Evolutionary conservation across 768 basidiomycete species (phyloP).

Genomic region (Russula foetens): DNA sequence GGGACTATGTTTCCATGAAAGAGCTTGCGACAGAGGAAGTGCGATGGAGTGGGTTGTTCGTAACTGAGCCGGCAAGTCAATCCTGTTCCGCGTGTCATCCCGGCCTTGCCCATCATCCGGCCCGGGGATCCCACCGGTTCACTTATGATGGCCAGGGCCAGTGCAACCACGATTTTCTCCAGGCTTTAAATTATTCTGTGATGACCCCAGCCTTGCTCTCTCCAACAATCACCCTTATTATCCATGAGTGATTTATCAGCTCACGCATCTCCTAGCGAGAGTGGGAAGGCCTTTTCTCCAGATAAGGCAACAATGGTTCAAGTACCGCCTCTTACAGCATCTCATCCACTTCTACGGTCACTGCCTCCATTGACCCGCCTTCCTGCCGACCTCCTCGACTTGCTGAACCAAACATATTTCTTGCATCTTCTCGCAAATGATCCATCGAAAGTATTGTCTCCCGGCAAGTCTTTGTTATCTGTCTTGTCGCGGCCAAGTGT

Average conservation of each 20-base stretch:
- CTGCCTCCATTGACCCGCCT: slow-evolving; percentile 28
- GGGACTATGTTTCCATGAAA: neutral
- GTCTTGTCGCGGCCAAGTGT: slow-evolving; percentile 36
- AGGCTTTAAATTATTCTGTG: neutral
- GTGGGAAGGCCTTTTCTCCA: neutral
- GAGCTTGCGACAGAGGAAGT: neutral
- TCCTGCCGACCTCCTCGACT: slow-evolving; percentile 47
- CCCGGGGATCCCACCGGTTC: neutral
- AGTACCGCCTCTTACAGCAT: slow-evolving; percentile 1
- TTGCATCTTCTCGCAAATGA: slow-evolving; percentile 62
- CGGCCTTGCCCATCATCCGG: neutral
- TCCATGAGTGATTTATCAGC: neutral
- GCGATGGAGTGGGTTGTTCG: neutral
- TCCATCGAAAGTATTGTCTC: slow-evolving; percentile 51
- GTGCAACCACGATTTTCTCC: neutral
- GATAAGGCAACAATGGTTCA: neutral
- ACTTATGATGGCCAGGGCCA: too few species aligned
- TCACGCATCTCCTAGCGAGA: neutral
- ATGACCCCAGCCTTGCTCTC: too few species aligned
- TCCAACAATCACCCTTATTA: neutral
- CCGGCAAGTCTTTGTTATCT: slow-evolving; percentile 65
- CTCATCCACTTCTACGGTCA: slow-evolving; percentile 20
- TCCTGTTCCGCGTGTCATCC: neutral
- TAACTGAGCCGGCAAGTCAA: neutral
- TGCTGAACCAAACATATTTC: slow-evolving; percentile 54